Evolutionary conservation across 2,329 filamentous ascomycete genomes (phyloP).

Genomic region (Setomelanomma holmii): DNA sequence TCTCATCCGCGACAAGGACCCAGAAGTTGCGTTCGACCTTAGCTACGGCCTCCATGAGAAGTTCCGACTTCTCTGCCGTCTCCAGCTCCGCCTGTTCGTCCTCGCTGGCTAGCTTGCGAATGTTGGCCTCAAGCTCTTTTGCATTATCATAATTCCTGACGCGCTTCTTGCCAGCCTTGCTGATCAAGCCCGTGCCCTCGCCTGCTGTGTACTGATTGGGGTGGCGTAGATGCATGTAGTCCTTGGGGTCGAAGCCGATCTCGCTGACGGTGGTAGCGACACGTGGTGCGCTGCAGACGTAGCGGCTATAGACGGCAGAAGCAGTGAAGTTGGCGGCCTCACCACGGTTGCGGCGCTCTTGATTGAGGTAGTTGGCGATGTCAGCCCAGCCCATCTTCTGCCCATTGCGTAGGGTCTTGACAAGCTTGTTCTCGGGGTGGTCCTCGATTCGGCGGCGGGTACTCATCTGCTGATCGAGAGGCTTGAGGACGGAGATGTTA

Average conservation of each 20-base stretch:
- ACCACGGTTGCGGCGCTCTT: slow-evolving; percentile 19
- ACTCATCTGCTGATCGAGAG: slow-evolving; percentile 1
- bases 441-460: slow-evolving; percentile 13
- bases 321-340: slow-evolving; percentile 31
- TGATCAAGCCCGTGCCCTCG: slow-evolving; percentile 6
- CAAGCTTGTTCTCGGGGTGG: slow-evolving; percentile 42
- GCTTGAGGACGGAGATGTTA: slow-evolving; percentile 18
- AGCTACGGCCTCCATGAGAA: slow-evolving; percentile 38
- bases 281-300: slow-evolving; percentile 37
- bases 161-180: slow-evolving; percentile 29
- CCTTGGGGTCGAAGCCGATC: slow-evolving; percentile 38
- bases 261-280: slow-evolving; percentile 32
- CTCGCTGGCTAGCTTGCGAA: slow-evolving; percentile 17
- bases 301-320: slow-evolving; percentile 47
- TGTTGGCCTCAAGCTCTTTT: slow-evolving; percentile 31
- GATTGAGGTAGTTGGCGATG: slow-evolving; percentile 38
- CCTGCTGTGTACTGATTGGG: slow-evolving; percentile 14
- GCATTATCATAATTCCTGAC: slow-evolving; percentile 28
- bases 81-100: slow-evolving; percentile 21
- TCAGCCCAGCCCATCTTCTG: slow-evolving; percentile 35
- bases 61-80: slow-evolving; percentile 24
- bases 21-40: slow-evolving; percentile 41
- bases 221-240: slow-evolving; percentile 43
- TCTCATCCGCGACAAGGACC: slow-evolving; percentile 39
- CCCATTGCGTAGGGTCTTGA: slow-evolving; percentile 39